Base-by-base conservation (phyloP, 305 asterid species). In the Fraxinus ornus region DNA sequence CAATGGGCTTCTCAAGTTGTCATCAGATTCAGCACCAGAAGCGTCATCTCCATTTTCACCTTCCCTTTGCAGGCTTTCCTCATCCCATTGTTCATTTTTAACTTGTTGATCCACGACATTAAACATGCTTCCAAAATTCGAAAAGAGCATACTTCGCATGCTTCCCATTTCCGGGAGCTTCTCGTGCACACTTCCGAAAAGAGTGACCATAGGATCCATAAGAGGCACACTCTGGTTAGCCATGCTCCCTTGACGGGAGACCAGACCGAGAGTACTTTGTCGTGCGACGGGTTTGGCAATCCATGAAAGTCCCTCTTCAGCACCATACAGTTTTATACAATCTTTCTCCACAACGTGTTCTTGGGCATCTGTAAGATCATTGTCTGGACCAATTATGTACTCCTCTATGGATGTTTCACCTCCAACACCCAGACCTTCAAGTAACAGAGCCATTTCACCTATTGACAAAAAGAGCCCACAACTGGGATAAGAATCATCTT, bases 261-360 rank as follows among this genome's bases (percentile, higher is more conserved):
- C 88, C 82, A 89, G 74, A 24, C 91, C 94, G 2, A 94, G 95
- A 57, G 90, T 89, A 77, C 97, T 93, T 83, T 86, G 97, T 6
- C 97, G 94, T 8, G 83, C 83, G 3, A 90, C 95, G 0, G 99
- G 98, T 81, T 91, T 92, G 57, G 99, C 99, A 17, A 94, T 82
- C 97, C 97, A 96, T 17, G 98, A 96, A 78, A 87, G 94, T 44
- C 98, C 99, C 86, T 90, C 99, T 83, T 93, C 98, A 22, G 98
- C 94, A 0, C 99, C 98, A 19, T 93, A 93, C 39, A 96, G 78
- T 85, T 90, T 96, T 87, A 96, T 92, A 8, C 79, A 89, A 44
- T 90, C 93, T 82, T 89, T 89, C 37, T 92, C 91, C 33, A 62
- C 87, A 0, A 80, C 93, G 9, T 90, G 91, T 7, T 92, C 98